phyloP scores from a whole-genome alignment of 2,329 filamentous ascomycete species.

The Microdochium trichocladiopsis region DNA sequence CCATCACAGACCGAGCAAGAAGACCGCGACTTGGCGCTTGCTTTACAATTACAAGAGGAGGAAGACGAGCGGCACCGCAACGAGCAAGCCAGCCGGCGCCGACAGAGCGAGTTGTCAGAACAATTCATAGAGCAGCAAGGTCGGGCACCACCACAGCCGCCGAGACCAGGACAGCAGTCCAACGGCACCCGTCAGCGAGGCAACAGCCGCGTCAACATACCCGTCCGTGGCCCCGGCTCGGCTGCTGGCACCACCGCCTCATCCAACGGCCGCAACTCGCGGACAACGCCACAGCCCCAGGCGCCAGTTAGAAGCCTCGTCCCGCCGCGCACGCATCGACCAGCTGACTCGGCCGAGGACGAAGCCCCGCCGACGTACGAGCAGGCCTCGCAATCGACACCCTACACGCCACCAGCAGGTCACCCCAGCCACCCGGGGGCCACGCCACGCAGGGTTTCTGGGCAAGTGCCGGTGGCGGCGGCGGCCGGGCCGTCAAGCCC shows the following conservation, averaged over 20 bases:
- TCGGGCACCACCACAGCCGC: conserved; percentile 9
- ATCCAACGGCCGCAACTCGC: background rate
- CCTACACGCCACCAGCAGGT: conserved; percentile 44
- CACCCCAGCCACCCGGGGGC: conserved; percentile 42
- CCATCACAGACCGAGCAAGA: conserved; percentile 55
- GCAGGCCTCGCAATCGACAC: conserved; percentile 42
- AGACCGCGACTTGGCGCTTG: conserved; percentile 81
- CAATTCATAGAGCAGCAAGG: conserved; percentile 63
- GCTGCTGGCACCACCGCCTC: background rate
- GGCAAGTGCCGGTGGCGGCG: background rate
- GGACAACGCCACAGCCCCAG: conserved; percentile 5
- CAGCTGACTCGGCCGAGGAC: conserved; percentile 31
- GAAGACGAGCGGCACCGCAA: conserved; percentile 72
- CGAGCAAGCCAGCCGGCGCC: conserved; percentile 52
- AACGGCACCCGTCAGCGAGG: conserved; percentile 7
- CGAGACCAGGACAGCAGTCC: conserved; percentile 11
- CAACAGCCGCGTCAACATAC: background rate
- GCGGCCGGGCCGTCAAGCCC: background rate
- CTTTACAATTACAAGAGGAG: conserved; percentile 89
- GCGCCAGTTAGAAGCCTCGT: conserved; percentile 32
- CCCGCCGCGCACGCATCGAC: conserved; percentile 29
- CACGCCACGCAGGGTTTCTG: background rate
- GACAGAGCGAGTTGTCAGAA: conserved; percentile 63
- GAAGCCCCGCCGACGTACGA: conserved; percentile 53
- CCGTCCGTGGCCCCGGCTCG: conserved; percentile 10